These are phyloP conservation scores for Chenopodium album DNA, from an alignment of 148 eudicot genomes.

Conservation along the genomic window DNA sequence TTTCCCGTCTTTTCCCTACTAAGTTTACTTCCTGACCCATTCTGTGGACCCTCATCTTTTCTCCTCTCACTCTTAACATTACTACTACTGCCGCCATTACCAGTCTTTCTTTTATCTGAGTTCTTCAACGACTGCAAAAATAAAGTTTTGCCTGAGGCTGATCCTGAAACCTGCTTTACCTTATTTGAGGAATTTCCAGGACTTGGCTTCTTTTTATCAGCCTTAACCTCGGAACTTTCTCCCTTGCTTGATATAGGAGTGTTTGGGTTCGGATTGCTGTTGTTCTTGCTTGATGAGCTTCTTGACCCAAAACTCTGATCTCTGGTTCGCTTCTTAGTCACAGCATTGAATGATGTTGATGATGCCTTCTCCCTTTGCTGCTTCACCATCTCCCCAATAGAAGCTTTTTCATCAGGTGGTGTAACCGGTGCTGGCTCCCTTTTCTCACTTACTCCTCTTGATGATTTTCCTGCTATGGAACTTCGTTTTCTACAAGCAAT, in stretches of 20 bases:
- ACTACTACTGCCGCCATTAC: constrained; percentile 21
- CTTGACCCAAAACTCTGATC: constrained; percentile 35
- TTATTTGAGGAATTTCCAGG: constrained; percentile 34
- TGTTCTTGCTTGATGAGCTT: constrained; percentile 40
- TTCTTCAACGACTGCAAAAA: constrained; percentile 36
- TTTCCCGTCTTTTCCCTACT: constrained; percentile 24
- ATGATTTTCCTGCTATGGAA: constrained; percentile 43
- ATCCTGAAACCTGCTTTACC: constrained; percentile 29
- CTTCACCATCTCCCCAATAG: constrained; percentile 8
- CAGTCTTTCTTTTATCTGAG: constrained; percentile 30
- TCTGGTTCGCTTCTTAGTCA: constrained; percentile 52
- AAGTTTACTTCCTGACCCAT: neutral
- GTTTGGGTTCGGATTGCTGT: constrained; percentile 15
- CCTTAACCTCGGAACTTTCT: constrained; percentile 20
- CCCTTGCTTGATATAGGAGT: constrained; percentile 16
- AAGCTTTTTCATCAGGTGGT: neutral
- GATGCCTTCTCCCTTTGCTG: constrained; percentile 21
- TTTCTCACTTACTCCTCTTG: constrained; percentile 35
- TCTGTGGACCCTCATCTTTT: constrained; percentile 30
- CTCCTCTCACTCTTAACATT: constrained; percentile 30
- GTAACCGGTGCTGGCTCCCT: constrained; percentile 20
- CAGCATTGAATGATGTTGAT: constrained; percentile 24
- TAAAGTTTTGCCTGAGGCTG: constrained; percentile 24
- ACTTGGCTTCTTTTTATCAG: constrained; percentile 33
- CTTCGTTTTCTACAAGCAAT: constrained; percentile 57